These are phyloP conservation scores for Cryptococcus sp. DNA, from an alignment of 1,284 basidiomycete species.

Conservation along the genomic window DNA sequence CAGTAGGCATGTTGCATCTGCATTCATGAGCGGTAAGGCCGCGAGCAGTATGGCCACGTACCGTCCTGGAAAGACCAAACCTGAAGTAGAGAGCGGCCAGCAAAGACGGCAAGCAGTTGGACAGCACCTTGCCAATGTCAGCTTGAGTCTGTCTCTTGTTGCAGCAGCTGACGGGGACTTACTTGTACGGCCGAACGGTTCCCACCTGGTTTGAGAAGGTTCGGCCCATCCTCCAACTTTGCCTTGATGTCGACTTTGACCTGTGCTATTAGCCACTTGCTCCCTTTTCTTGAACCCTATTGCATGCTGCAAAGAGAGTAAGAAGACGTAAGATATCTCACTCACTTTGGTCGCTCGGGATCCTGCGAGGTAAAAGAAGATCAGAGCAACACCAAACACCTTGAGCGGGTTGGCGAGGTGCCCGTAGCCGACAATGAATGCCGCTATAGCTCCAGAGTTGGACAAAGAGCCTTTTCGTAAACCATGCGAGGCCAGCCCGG, in stretches of 20 bases:
- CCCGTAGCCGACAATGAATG: slow-evolving; percentile 63
- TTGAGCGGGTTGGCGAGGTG: slow-evolving; percentile 44
- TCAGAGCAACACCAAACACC: slow-evolving; percentile 63
- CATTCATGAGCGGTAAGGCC: background rate
- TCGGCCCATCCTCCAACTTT: slow-evolving; percentile 69
- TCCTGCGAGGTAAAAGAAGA: slow-evolving; percentile 75
- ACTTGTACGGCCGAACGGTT: slow-evolving; percentile 72
- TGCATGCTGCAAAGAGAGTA: too few species aligned
- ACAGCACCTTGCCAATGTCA: slow-evolving; percentile 52
- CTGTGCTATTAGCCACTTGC: too few species aligned
- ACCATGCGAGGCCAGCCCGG: slow-evolving; percentile 52
- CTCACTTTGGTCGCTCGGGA: slow-evolving; percentile 81
- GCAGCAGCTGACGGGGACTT: slow-evolving; percentile 14
- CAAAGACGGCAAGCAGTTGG: slow-evolving; percentile 68
- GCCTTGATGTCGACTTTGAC: slow-evolving; percentile 57
- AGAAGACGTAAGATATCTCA: too few species aligned
- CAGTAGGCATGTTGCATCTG: background rate
- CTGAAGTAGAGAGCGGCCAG: slow-evolving; percentile 61
- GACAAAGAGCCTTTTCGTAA: slow-evolving; percentile 49
- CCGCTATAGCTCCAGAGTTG: slow-evolving; percentile 55
- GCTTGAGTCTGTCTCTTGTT: background rate
- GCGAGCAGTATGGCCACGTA: background rate
- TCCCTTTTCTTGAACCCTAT: too few species aligned
- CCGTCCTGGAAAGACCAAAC: slow-evolving; percentile 41
- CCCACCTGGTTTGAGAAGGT: slow-evolving; percentile 54